Evolutionary conservation across 2,329 filamentous ascomycete species (phyloP).

Genomic region (Pseudopithomyces maydicus): DNA sequence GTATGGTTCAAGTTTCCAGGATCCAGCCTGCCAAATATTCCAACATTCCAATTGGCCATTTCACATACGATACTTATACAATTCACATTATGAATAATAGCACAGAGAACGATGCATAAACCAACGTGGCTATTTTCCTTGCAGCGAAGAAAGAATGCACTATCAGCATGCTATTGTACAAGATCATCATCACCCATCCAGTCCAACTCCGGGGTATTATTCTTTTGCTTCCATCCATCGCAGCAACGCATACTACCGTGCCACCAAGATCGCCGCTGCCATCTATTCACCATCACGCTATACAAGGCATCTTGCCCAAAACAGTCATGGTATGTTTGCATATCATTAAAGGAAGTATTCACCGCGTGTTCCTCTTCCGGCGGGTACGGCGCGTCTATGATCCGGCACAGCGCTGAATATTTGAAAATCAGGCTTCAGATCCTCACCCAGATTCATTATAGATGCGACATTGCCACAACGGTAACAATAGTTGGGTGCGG

Average conservation of each 20-base stretch:
- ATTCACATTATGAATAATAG: too few species aligned
- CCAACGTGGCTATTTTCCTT: conserved; percentile 10
- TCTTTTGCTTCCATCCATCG: conserved; percentile 11
- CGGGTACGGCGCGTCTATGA: conserved; percentile 78
- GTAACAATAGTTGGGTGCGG: conserved; percentile 74
- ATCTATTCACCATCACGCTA: conserved; percentile 20
- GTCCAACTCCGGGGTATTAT: conserved; percentile 23
- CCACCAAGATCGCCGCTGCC: conserved; percentile 5
- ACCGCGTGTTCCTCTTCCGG: conserved; percentile 58
- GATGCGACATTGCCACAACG: conserved; percentile 72
- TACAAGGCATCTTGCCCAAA: conserved; percentile 16
- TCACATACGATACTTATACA: too few species aligned
- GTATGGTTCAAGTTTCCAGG: too few species aligned
- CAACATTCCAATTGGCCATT: too few species aligned
- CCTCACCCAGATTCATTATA: conserved; percentile 89
- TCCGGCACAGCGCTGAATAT: conserved; percentile 91
- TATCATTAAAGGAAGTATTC: conserved; percentile 56
- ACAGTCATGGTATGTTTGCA: conserved; percentile 15
- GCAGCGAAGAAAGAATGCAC: conserved; percentile 12
- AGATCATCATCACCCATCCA: conserved; percentile 6
- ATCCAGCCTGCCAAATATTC: too few species aligned
- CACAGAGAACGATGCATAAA: background rate
- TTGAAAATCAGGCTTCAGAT: conserved; percentile 88
- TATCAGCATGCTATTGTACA: conserved; percentile 9
- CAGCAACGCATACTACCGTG: conserved; percentile 19